These are phyloP conservation scores for Apiospora marii DNA, from an alignment of 2,329 filamentous ascomycete species.

Conservation along the genomic window DNA sequence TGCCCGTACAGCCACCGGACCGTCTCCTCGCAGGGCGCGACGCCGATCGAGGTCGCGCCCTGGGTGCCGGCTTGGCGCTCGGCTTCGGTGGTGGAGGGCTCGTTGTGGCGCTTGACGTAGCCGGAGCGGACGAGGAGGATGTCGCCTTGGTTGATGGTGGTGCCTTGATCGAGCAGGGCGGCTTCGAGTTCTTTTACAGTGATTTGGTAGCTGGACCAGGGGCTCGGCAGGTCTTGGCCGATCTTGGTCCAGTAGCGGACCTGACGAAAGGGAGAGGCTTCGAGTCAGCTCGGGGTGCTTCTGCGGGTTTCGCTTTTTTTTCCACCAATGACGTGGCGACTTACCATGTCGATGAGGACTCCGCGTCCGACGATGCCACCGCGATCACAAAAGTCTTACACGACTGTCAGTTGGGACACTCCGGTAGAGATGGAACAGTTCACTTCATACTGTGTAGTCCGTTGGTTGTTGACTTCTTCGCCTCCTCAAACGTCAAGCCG, in stretches of 20 bases:
- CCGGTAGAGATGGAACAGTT: neutral
- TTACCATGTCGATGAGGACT: conserved; percentile 15
- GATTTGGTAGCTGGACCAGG: neutral
- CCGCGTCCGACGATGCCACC: conserved; percentile 23
- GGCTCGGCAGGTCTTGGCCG: neutral
- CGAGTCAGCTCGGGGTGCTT: neutral
- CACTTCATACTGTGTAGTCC: conserved; percentile 30
- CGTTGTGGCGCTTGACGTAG: conserved; percentile 31
- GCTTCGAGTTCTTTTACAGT: neutral
- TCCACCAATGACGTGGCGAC: neutral
- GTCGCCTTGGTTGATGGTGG: neutral
- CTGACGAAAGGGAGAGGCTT: too few relatives aligned
- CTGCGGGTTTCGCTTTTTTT: neutral
- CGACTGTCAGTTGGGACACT: neutral
- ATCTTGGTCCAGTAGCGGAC: conserved; percentile 6
- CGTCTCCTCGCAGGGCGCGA: conserved; percentile 33
- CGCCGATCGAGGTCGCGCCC: conserved; percentile 28
- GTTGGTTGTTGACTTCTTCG: conserved; percentile 32
- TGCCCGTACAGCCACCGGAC: conserved; percentile 52
- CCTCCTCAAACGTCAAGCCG: neutral
- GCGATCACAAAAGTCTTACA: neutral
- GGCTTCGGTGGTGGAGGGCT: conserved; percentile 35
- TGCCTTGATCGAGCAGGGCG: neutral
- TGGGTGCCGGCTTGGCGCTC: conserved; percentile 45
- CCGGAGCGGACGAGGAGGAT: conserved; percentile 27